Conservation (phyloP, 202 grass and related monocot genomes). For the Musa balbisiana region DNA sequence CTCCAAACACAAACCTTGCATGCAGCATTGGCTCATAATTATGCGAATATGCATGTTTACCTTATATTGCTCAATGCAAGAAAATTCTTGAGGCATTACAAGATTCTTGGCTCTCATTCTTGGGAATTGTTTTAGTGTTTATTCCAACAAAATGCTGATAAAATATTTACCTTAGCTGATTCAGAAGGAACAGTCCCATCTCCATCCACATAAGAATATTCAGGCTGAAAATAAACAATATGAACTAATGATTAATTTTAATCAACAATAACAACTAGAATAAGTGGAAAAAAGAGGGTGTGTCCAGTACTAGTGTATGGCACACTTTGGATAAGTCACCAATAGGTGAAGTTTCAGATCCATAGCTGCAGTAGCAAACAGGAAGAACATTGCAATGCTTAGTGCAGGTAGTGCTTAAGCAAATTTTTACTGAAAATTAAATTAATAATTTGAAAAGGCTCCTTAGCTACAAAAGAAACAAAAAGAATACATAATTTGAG, state of each 20-base stretch:
- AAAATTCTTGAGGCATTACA: not conserved
- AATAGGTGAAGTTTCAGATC: conserved; percentile 76
- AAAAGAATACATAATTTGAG: not conserved
- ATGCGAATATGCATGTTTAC: too few species aligned
- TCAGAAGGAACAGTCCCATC: conserved; percentile 80
- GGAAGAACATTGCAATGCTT: not conserved
- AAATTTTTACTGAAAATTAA: not conserved
- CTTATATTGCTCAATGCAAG: not conserved
- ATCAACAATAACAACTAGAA: conserved; percentile 17
- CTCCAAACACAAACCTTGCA: too few species aligned
- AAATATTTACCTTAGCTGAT: conserved; percentile 64
- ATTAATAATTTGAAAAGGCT: not conserved
- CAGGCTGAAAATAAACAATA: conserved; percentile 45
- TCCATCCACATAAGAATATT: conserved; percentile 84
- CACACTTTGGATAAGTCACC: conserved; percentile 79
- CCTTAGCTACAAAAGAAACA: not conserved
- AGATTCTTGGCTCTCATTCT: not conserved
- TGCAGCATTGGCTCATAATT: too few species aligned
- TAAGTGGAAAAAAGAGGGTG: conserved; percentile 12
- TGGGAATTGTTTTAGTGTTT: not conserved
- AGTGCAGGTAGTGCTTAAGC: not conserved
- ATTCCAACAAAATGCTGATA: not conserved
- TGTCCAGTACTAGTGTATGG: conserved; percentile 54
- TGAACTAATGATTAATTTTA: not conserved
- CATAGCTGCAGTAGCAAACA: conserved; percentile 55